Evolutionary conservation across 257 asterid genomes (phyloP), one percentile per base, ranked within the genome.

Genomic region (Datura wrightii): DNA sequence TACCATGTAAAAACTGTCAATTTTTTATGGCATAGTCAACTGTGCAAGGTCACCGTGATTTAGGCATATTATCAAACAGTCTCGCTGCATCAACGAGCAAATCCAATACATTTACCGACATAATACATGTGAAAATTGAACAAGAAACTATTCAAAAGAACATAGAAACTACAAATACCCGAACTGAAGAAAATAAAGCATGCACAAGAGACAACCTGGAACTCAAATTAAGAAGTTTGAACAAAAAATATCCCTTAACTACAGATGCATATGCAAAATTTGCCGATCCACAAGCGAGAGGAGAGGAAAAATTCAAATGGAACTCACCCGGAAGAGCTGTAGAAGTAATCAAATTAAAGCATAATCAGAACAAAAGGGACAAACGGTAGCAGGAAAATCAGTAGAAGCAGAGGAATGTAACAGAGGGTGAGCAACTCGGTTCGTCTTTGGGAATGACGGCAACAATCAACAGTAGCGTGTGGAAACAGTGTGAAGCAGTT

Each of bases 41-140:
- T 42, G 37, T 8, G 9, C 55, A 42, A 18, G 37, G 36, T 18
- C 79, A n/a, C 10, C n/a, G 31, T 72, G 56, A 44, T 44, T 71
- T 72, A 72, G 56, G 80, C 80, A 72, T 44, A 44, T 1, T 44
- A 71, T 72, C 80, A 72, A 72, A 72, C 56, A 44, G 10, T 56
- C n/a, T 72, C 10, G 8, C 36, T 36, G 58, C 80, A 44, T 8
- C 5, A 72, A 9, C 3, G 41, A 72, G 10, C 80, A 72, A 71
- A 44, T 6, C 58, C 31, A 24, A 24, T 24, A 24, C 2, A 10
- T n/a, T 44, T 44, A 71, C 44, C 13, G 37, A 65, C 9, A 65
- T 36, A 2, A 65, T 36, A 2, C 44, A 34, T 34, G 10, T 13
- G 31, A 24, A 41, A 65, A 13, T 34, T 54, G 44, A 65, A 6